A percentile compares a stretch with the other conserved stretches of the same genome.
Evolutionary conservation across 2,329 filamentous ascomycete genomes (phyloP).

Genomic region (Colletotrichum tofieldiae): DNA sequence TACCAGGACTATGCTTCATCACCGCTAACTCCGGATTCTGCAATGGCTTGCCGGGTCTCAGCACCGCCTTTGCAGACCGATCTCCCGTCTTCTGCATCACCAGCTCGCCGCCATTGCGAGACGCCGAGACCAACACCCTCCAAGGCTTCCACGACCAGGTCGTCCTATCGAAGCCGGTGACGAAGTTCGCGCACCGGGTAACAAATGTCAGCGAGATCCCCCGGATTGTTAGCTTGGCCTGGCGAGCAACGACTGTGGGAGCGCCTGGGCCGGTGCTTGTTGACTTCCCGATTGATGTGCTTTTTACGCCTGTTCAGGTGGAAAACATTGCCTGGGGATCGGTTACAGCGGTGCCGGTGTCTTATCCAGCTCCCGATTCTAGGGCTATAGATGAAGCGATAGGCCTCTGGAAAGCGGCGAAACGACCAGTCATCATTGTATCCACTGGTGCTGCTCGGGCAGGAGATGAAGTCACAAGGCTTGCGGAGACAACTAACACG

Average conservation of each 20-base stretch:
- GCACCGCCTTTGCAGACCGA: conserved; percentile 27
- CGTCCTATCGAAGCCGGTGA: conserved; percentile 24
- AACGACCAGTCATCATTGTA: conserved; percentile 18
- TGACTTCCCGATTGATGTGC: conserved; percentile 26
- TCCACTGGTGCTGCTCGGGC: conserved; percentile 28
- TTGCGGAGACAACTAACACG: conserved; percentile 21
- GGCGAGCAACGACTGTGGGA: conserved; percentile 25
- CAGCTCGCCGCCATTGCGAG: conserved; percentile 26
- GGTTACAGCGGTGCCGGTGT: conserved; percentile 5
- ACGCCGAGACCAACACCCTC: conserved; percentile 28
- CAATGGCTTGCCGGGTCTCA: conserved; percentile 22
- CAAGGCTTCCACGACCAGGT: conserved; percentile 33
- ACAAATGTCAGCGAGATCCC: conserved; percentile 23
- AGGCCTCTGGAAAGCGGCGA: conserved; percentile 1
- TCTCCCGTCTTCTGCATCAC: conserved; percentile 31
- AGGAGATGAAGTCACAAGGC: neutral
- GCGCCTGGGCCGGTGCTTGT: conserved; percentile 30
- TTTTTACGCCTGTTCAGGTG: conserved; percentile 12
- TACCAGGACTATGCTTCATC: conserved; percentile 24
- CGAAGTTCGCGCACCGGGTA: conserved; percentile 24
- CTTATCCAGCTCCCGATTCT: neutral
- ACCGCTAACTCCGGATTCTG: conserved; percentile 33
- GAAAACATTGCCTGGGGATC: conserved; percentile 19
- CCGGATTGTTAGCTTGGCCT: conserved; percentile 25
- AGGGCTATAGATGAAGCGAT: neutral